These are phyloP conservation scores for Sporothrix humicola DNA, from an alignment of 2,329 filamentous ascomycete genomes.

Conservation along the genomic window DNA sequence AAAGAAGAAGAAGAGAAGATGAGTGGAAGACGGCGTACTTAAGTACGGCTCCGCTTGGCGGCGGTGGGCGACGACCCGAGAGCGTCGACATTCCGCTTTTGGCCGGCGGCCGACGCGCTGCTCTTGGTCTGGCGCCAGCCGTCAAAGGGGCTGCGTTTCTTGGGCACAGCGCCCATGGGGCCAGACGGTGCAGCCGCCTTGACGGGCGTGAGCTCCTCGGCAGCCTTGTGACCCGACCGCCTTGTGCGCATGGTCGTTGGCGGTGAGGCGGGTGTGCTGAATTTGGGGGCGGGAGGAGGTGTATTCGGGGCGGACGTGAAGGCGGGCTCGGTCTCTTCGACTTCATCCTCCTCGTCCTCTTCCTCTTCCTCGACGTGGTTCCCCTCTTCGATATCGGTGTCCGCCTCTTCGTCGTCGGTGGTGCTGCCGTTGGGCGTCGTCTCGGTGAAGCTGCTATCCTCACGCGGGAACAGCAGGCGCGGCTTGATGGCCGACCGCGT, in stretches of 20 bases:
- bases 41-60: conserved; percentile 49
- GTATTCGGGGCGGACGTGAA: conserved; percentile 53
- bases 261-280: conserved; percentile 60
- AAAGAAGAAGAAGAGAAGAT: conserved; percentile 23
- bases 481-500: conserved; percentile 63
- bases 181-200: conserved; percentile 40
- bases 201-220: conserved; percentile 50
- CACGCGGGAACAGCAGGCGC: conserved; percentile 70
- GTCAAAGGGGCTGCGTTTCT: conserved; percentile 65
- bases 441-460: conserved; percentile 50
- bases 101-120: conserved; percentile 46
- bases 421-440: conserved; percentile 43
- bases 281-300: conserved; percentile 59
- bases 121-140: conserved; percentile 71
- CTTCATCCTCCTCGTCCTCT: conserved; percentile 50
- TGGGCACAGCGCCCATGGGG: conserved; percentile 30
- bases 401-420: conserved; percentile 64
- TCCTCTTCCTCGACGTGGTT: conserved; percentile 56
- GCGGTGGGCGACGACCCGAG: conserved; percentile 42
- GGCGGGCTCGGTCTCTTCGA: conserved; percentile 49
- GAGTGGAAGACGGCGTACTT: neutral
- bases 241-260: conserved; percentile 67
- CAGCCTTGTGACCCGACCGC: conserved; percentile 59
- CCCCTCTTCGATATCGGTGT: conserved; percentile 64
- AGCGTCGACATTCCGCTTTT: conserved; percentile 52